Percentiles rank a stretch among this genome's conserved stretches.
These are phyloP conservation scores for Pisolithus microcarpus DNA, from an alignment of 768 basidiomycete species.

Conservation along the genomic window DNA sequence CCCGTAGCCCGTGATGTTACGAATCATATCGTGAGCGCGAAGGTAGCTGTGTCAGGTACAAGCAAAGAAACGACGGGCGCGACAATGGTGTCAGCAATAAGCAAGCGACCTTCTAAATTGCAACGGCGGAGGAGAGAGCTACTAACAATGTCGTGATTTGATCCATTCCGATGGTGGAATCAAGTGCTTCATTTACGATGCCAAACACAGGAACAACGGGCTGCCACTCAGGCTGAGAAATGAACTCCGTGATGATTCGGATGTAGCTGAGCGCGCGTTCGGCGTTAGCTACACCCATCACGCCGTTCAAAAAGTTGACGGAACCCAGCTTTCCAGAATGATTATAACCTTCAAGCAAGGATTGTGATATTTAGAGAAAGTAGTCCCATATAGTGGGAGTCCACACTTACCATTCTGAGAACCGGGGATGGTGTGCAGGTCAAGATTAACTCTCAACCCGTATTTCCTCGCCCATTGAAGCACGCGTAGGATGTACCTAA, in stretches of 20 bases:
- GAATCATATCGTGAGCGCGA: conserved; percentile 54
- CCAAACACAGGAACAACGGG: conserved; percentile 56
- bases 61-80: not conserved
- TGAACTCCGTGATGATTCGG: conserved; percentile 70
- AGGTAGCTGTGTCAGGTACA: conserved; percentile 38
- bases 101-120: not conserved
- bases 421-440: conserved; percentile 75
- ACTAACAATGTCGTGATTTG: conserved; percentile 56
- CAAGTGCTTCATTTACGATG: conserved; percentile 57
- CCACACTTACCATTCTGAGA: conserved; percentile 55
- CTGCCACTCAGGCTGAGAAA: conserved; percentile 66
- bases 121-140: not conserved
- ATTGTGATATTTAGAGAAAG: conserved; percentile 1
- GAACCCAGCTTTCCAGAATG: conserved; percentile 56
- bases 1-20: conserved; percentile 67
- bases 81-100: not conserved
- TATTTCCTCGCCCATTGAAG: conserved; percentile 86
- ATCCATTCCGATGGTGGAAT: conserved; percentile 45
- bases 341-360: conserved; percentile 37
- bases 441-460: conserved; percentile 76
- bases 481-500: conserved; percentile 65
- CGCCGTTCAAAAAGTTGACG: conserved; percentile 57
- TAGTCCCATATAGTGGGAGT: not conserved
- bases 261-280: conserved; percentile 73
- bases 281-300: conserved; percentile 85